These are phyloP conservation scores for Lasiodiplodia gonubiensis DNA, from an alignment of 2,329 filamentous ascomycete genomes.

Conservation along the genomic window DNA sequence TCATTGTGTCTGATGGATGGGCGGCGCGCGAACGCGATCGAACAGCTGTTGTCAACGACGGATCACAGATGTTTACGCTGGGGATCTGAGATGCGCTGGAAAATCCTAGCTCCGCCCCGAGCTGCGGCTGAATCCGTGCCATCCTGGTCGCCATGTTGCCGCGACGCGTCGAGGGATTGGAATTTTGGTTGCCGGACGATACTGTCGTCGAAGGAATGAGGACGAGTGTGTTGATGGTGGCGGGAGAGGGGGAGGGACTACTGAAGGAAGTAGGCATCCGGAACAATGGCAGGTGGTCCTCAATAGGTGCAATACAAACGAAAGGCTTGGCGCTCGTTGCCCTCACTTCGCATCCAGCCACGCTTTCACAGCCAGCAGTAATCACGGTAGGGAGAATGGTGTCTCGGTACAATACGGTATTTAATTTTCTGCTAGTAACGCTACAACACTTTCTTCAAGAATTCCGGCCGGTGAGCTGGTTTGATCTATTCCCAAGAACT, in stretches of 20 bases:
- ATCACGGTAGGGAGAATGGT: not conserved
- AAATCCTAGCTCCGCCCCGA: conserved; percentile 25
- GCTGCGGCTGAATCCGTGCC: conserved; percentile 18
- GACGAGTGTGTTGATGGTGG: not conserved
- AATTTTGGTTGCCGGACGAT: not conserved
- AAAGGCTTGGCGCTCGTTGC: not conserved
- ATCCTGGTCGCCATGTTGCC: conserved; percentile 4
- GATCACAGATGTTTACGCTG: conserved; percentile 15
- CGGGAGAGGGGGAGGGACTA: not conserved
- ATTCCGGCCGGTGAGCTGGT: not conserved
- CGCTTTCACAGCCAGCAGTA: not conserved
- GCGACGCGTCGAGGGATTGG: not conserved
- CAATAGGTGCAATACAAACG: not conserved
- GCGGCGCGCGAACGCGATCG: conserved; percentile 25
- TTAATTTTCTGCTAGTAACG: not conserved
- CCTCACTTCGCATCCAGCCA: not conserved
- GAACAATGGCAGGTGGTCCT: not conserved
- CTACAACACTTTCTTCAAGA: not conserved
- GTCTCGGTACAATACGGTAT: not conserved
- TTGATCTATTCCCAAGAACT: not conserved
- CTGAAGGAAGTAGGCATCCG: not conserved
- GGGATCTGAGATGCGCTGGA: conserved; percentile 14
- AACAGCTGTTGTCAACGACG: not conserved
- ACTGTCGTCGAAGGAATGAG: not conserved
- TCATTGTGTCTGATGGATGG: conserved; percentile 22